Percentiles rank a stretch among this genome's conserved stretches.
phyloP scores from a whole-genome alignment of 805 yeast species.

The Candida sithepensis region DNA sequence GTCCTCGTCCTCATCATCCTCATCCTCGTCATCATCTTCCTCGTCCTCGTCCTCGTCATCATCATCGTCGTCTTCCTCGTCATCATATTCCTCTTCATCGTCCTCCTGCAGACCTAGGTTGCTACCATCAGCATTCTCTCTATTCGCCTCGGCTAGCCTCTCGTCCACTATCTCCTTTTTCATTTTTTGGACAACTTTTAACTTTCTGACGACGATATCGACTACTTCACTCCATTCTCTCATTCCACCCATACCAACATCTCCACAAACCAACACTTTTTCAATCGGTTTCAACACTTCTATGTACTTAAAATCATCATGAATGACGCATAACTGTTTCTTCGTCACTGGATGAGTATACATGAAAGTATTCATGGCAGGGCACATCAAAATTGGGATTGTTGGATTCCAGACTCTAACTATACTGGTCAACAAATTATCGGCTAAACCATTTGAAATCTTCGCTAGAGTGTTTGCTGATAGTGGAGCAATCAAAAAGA shows the following conservation, averaged over 20 bases:
- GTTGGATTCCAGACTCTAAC: conserved; percentile 94
- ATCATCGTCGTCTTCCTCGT: conserved; percentile 38
- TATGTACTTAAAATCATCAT: conserved; percentile 93
- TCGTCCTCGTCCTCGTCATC: conserved; percentile 37
- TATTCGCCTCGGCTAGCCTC: conserved; percentile 36
- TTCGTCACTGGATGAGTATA: conserved; percentile 87
- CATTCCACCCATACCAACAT: conserved; percentile 99
- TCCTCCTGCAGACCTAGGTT: conserved; percentile 46
- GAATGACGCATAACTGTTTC: conserved; percentile 69
- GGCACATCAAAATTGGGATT: conserved; percentile 85
- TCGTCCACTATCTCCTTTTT: conserved; percentile 41
- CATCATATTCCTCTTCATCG: conserved; percentile 41
- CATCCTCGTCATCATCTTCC: conserved; percentile 37
- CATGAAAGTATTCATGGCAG: conserved; percentile 92
- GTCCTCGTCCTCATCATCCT: conserved; percentile 27
- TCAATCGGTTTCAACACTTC: conserved; percentile 93
- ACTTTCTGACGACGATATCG: conserved; percentile 70
- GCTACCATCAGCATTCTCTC: conserved; percentile 39
- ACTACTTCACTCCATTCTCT: conserved; percentile 96
- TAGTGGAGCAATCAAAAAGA: conserved; percentile 87
- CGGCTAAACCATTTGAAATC: conserved; percentile 87
- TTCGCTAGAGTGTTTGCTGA: conserved; percentile 92
- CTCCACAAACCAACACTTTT: conserved; percentile 92
- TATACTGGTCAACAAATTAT: conserved; percentile 84
- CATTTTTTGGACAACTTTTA: conserved; percentile 58